phyloP scores from a whole-genome alignment of 164 flowering plant species.

The Litsea cubeba region DNA sequence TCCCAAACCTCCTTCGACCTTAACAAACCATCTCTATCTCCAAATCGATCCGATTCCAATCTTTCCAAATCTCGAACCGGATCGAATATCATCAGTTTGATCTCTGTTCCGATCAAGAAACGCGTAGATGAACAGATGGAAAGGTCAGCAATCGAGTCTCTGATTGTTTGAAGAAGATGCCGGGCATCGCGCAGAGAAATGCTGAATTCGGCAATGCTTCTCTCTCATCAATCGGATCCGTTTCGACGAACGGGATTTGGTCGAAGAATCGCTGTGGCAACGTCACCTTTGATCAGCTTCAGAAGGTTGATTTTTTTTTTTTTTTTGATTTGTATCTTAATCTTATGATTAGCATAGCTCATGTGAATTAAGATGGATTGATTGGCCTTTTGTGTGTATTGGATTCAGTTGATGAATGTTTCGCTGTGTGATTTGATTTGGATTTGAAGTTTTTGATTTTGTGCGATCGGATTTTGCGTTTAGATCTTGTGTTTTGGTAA shows the following conservation, averaged over 20 bases:
- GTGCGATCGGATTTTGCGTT: not conserved
- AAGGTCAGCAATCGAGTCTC: not conserved
- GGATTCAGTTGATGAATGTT: not conserved
- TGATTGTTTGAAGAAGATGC: conserved; percentile 22
- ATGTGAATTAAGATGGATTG: not conserved
- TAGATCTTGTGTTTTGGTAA: too few species aligned
- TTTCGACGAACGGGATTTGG: conserved; percentile 66
- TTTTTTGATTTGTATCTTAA: not conserved
- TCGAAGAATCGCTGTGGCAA: conserved; percentile 60
- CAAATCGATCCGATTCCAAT: not conserved
- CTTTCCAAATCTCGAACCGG: not conserved
- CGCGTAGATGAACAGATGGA: not conserved
- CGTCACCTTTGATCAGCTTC: conserved; percentile 76
- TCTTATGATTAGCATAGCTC: not conserved
- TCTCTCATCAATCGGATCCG: conserved; percentile 24
- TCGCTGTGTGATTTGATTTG: not conserved
- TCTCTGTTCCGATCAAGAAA: not conserved
- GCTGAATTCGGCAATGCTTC: conserved; percentile 22
- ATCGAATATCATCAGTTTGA: not conserved
- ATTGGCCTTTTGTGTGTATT: not conserved
- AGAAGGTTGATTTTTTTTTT: conserved; percentile 48
- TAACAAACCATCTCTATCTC: too few species aligned
- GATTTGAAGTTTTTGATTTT: not conserved
- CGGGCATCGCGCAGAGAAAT: conserved; percentile 31
- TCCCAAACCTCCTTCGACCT: not conserved